Evolutionary conservation across 768 basidiomycete genomes (phyloP), one percentile per base, ranked within the genome.

Genomic region (Leccinum broughii): DNA sequence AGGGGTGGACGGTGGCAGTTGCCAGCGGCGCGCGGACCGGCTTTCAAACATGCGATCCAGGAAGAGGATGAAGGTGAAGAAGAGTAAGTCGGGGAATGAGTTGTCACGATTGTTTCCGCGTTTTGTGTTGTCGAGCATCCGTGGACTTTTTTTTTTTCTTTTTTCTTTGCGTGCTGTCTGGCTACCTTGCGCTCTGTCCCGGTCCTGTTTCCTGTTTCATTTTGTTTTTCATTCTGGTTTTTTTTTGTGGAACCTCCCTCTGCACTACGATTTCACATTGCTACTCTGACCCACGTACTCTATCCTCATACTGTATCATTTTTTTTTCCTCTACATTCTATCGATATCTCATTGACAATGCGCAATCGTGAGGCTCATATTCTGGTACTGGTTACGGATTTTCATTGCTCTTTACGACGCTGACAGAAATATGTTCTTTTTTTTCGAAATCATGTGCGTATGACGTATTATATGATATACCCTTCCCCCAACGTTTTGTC

Each of bases 41-140:
- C 90, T 9, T 90, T 90, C 66, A 77, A 69, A 66, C 84, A 87
- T 63, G 75, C 89, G 5, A 92, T 92, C 57, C 89, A 92, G 71
- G 92, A 93, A 70, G 92, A 92, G 69, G 92, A 93, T 64, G 92
- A 93, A 71, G 92, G 80, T 22, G 92, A 92, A 72, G 92, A 92
- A 66, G 86, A 90, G 66, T 76, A 55, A 72, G 17, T 11, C 44
- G 44, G 56, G 59, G 52, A 46, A 55, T 62, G 53, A 50, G 63
- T 51, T 55, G 55, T 26, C 49, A 44, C 4, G 10, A 3, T 20
- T n/a, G 20, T 50, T 65, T 52, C 58, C 44, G 56, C 15, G 24
- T 57, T 37, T n/a, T 48, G 26, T 65, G 66, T 60, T 61, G 28
- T 61, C 34, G 54, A 58, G 30, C 62, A 56, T 64, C 60, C 20